Evolutionary conservation across 2,329 filamentous ascomycete genomes (phyloP), one percentile per base, ranked within the genome.

Genomic region (Fusarium pseudograminearum): DNA sequence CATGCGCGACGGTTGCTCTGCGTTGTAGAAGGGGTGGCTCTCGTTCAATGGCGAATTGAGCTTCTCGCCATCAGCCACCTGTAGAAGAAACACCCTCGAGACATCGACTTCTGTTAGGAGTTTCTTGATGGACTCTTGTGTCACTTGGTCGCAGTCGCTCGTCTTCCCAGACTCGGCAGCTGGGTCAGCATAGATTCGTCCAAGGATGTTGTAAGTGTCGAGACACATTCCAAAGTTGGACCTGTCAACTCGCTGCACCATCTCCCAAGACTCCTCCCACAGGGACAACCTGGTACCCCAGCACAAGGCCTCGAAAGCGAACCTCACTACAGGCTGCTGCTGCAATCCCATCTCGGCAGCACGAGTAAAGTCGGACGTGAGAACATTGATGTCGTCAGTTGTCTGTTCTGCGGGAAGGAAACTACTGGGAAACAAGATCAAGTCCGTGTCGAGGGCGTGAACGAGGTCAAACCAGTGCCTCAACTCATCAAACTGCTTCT

Each of bases 151-250:
- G 10, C 87, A 90, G 63, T 87, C 82, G 0, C 79, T 68, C 0
- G 81, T 86, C 69, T 83, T 83, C 5, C 90, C 87, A 1, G 81
- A 81, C 0, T 80, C 68, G 0, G 83, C 78, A 0, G 87, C 78
- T 0, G 91, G 92, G 73, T 94, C 91, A 1, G 90, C 92, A 70
- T 87, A 94, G 62, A 93, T 86, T 8, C 89, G 81, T 1, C 87
- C 91, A 1, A 91, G 87, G 62, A 94, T 91, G 78, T 94, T 93
- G 81, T 93, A 94, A 0, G 89, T 93, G 78, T 94, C 92, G 26
- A 94, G 83, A 75, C 91, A 93, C 41, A 93, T 81, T 10, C 92
- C 92, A 74, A 94, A 93, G 78, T 94, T 94, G 11, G 85, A 78
- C 10, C 90, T 79, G 76, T 92, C 83, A 30, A 94, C 91, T 4